These are phyloP conservation scores for Candida albicans DNA, from an alignment of 1,139 yeast genomes.

Conservation along the genomic window DNA sequence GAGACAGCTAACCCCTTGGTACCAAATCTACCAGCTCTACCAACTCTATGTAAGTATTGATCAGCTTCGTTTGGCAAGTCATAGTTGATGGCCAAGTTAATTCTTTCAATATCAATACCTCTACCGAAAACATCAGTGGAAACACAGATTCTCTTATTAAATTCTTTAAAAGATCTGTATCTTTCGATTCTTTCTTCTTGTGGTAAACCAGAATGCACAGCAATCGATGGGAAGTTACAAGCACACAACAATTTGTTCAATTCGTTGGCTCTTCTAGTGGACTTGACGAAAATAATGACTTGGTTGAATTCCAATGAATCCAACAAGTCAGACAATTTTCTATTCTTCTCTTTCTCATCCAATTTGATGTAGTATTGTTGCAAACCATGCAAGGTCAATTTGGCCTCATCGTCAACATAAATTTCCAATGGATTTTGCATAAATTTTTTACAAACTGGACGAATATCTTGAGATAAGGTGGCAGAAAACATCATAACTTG, in stretches of 20 bases:
- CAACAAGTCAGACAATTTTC: constrained; percentile 86
- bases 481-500: constrained; percentile 99
- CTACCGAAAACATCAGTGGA: constrained; percentile 98
- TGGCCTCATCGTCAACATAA: constrained; percentile 96
- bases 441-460: constrained; percentile 96
- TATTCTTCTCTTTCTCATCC: constrained; percentile 89
- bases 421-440: constrained; percentile 98
- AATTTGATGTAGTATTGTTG: constrained; percentile 94
- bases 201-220: constrained; percentile 93
- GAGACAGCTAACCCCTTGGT: constrained; percentile 97
- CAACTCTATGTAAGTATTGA: constrained; percentile 98
- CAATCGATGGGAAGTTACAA: constrained; percentile 95
- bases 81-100: constrained; percentile 95
- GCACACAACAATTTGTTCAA: constrained; percentile 86
- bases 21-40: constrained; percentile 99
- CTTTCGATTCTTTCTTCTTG: constrained; percentile 98
- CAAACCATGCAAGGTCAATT: constrained; percentile 95
- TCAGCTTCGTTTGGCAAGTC: constrained; percentile 92
- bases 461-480: constrained; percentile 88
- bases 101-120: constrained; percentile 99
- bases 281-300: constrained; percentile 93
- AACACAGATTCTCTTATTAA: constrained; percentile 97
- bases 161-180: constrained; percentile 94
- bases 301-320: constrained; percentile 97
- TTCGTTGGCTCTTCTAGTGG: constrained; percentile 90